A percentile compares a stretch with the other conserved stretches of the same genome.
Evolutionary conservation across 2,329 filamentous ascomycete genomes (phyloP).

Genomic region (Aspergillus japonicus): DNA sequence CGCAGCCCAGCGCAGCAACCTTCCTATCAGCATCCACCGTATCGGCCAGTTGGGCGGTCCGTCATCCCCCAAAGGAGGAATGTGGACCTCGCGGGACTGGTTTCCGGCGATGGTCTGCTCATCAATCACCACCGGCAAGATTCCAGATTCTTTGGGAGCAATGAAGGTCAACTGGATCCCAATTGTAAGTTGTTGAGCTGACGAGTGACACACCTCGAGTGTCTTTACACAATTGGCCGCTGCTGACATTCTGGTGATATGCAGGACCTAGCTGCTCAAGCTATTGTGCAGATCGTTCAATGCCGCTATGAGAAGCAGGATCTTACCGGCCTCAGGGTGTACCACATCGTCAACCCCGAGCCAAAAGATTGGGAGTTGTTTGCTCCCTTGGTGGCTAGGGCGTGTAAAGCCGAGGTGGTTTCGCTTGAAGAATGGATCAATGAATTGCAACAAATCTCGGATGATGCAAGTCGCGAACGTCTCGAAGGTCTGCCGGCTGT

Average conservation of each 20-base stretch:
- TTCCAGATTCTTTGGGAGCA: conserved; percentile 3
- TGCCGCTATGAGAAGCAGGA: background rate
- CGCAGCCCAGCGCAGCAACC: background rate
- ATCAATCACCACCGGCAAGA: background rate
- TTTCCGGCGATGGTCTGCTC: conserved; percentile 3
- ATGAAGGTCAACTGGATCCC: conserved; percentile 8
- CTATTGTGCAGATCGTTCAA: conserved; percentile 1
- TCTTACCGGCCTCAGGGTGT: background rate
- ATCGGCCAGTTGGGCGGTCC: conserved; percentile 9
- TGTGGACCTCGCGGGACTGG: conserved; percentile 10
- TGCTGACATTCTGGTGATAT: background rate
- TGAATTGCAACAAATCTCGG: background rate
- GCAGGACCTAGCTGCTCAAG: background rate
- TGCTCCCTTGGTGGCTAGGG: background rate
- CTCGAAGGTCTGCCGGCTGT: background rate
- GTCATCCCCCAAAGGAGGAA: background rate
- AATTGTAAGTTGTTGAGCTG: background rate
- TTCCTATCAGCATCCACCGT: background rate
- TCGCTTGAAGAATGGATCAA: background rate
- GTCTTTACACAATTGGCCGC: too few relatives aligned
- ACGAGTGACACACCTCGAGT: too few relatives aligned
- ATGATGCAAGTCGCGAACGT: background rate
- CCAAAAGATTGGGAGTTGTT: background rate
- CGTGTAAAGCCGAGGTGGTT: background rate
- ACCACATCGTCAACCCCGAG: conserved; percentile 2